A percentile compares a stretch with the other conserved stretches of the same genome.
Evolutionary conservation across 2,329 filamentous ascomycete genomes (phyloP).

Genomic region (Pestalotiopsis sp.): DNA sequence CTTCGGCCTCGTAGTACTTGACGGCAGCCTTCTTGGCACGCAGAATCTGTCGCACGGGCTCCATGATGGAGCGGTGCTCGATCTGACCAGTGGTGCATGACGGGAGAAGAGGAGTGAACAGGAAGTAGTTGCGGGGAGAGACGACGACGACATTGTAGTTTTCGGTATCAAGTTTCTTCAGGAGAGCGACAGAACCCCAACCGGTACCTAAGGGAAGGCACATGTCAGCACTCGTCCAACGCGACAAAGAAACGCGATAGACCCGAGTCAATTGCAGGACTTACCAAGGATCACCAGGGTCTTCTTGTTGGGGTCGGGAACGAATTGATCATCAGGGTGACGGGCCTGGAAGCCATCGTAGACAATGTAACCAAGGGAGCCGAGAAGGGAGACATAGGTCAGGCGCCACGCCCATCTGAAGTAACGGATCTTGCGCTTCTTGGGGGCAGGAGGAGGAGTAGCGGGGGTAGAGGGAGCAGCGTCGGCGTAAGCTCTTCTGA

Average conservation of each 20-base stretch:
- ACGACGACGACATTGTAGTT: slow-evolving; percentile 99
- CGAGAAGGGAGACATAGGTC: slow-evolving; percentile 74
- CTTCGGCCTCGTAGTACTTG: slow-evolving; percentile 97
- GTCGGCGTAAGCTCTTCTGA: slow-evolving; percentile 52
- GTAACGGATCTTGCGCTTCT: slow-evolving; percentile 63
- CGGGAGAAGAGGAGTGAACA: slow-evolving; percentile 95
- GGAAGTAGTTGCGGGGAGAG: slow-evolving; percentile 98
- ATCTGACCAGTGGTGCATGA: slow-evolving; percentile 97
- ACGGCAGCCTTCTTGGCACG: slow-evolving; percentile 91
- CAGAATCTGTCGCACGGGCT: slow-evolving; percentile 93
- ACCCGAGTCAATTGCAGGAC: slow-evolving; percentile 16
- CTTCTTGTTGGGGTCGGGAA: slow-evolving; percentile 88
- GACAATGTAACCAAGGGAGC: slow-evolving; percentile 67
- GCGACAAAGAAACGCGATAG: slow-evolving; percentile 7
- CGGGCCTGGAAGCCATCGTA: slow-evolving; percentile 84
- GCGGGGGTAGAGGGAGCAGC: slow-evolving; percentile 42
- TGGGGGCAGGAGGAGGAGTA: slow-evolving; percentile 41
- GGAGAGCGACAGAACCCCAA: slow-evolving; percentile 91
- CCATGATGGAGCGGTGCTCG: slow-evolving; percentile 99
- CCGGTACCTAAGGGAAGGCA: slow-evolving; percentile 69
- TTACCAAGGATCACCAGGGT: slow-evolving; percentile 92
- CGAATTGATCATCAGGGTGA: slow-evolving; percentile 76
- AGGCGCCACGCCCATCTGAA: slow-evolving; percentile 83
- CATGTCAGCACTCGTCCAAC: slow-evolving; percentile 21
- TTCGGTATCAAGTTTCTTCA: slow-evolving; percentile 98